phyloP scores from a whole-genome alignment of 495 filamentous ascomycete species.

The Lophiotrema nucula region DNA sequence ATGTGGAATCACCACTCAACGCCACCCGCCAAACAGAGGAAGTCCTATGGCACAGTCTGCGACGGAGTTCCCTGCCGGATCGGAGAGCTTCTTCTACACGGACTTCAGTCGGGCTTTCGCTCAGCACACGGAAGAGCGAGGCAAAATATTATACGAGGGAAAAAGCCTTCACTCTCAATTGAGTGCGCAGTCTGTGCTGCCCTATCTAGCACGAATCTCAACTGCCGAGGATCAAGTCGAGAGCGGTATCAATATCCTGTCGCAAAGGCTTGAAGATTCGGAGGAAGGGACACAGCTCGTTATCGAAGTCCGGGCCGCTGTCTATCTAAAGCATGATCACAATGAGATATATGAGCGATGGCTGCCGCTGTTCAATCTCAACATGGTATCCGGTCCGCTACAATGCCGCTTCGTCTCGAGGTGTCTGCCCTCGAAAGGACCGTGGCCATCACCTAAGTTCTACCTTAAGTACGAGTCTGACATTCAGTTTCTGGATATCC shows the following conservation, averaged over 20 bases:
- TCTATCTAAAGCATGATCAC: not conserved
- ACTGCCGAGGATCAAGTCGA: not conserved
- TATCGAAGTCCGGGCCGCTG: not conserved
- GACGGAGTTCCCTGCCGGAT: constrained; percentile 34
- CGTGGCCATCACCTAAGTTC: no score
- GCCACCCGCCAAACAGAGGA: constrained; percentile 16
- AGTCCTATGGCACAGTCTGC: constrained; percentile 31
- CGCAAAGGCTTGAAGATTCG: constrained; percentile 16
- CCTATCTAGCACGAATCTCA: constrained; percentile 2
- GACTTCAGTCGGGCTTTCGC: constrained; percentile 44
- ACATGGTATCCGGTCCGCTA: constrained; percentile 27
- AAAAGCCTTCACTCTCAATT: constrained; percentile 28
- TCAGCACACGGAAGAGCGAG: not conserved
- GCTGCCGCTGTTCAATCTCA: constrained; percentile 28
- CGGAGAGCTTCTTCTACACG: constrained; percentile 44
- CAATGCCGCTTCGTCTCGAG: not conserved
- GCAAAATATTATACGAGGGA: not conserved
- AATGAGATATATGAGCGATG: not conserved
- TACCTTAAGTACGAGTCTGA: constrained; percentile 16
- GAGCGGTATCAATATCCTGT: constrained; percentile 8
- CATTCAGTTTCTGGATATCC: not conserved
- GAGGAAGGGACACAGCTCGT: constrained; percentile 8
- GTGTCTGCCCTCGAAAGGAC: no score
- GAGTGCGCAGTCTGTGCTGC: constrained; percentile 31
- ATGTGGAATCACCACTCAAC: constrained; percentile 20